phyloP scores from a whole-genome alignment of 768 basidiomycete species.

The Boletus huronensis region DNA sequence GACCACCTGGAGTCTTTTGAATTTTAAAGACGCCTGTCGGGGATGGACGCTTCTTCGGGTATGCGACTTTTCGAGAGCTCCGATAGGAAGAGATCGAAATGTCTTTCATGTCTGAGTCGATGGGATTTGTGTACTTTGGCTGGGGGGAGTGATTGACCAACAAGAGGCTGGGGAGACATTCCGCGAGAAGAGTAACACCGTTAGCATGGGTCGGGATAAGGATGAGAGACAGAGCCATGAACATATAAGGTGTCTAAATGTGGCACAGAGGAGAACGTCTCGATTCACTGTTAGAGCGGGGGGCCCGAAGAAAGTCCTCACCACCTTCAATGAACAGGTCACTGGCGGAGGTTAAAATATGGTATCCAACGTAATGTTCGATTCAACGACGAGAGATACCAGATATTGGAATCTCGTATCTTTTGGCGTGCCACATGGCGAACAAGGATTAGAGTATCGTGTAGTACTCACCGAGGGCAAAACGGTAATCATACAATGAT shows the following conservation, averaged over 20 bases:
- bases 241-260: constrained; percentile 1
- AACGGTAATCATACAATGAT: constrained; percentile 41
- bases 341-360: constrained; percentile 12
- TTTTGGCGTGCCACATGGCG: constrained; percentile 4
- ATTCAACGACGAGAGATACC: background rate
- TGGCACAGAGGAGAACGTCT: background rate
- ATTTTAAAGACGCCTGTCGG: constrained; percentile 73
- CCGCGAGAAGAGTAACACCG: constrained; percentile 17
- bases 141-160: constrained; percentile 43
- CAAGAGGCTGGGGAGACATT: constrained; percentile 37
- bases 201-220: constrained; percentile 16
- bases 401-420: constrained; percentile 2
- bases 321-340: constrained; percentile 5
- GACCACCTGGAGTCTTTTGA: constrained; percentile 49
- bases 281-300: background rate
- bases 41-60: constrained; percentile 84
- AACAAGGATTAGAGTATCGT: constrained; percentile 2
- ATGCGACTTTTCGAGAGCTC: constrained; percentile 61
- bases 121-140: constrained; percentile 31
- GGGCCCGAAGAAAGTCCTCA: background rate
- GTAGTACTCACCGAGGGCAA: constrained; percentile 36
- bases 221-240: constrained; percentile 5
- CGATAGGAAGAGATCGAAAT: constrained; percentile 54
- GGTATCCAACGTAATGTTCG: constrained; percentile 7
- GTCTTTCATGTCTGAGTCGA: constrained; percentile 69